phyloP scores from a whole-genome alignment of 1,139 yeast genomes.

The Saccharomycopsis crataegensis region DNA sequence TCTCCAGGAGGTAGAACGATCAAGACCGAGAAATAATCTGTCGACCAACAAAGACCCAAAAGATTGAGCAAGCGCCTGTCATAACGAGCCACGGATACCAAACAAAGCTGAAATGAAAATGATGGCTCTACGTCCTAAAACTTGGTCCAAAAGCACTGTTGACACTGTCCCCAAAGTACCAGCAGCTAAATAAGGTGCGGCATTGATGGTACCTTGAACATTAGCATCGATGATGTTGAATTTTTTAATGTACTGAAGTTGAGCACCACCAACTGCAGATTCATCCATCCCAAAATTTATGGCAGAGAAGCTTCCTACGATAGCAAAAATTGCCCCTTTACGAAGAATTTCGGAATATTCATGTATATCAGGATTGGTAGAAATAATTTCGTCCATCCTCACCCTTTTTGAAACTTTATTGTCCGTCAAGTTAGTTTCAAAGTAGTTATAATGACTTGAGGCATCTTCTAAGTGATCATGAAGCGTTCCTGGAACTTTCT shows the following conservation, averaged over 20 bases:
- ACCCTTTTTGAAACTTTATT: conserved; percentile 21
- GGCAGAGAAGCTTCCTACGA: conserved; percentile 27
- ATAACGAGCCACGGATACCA: conserved; percentile 40
- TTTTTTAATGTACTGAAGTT: conserved; percentile 36
- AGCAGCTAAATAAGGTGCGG: conserved; percentile 46
- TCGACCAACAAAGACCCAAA: conserved; percentile 49
- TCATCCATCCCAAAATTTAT: conserved; percentile 30
- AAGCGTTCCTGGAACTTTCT: background rate
- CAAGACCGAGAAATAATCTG: conserved; percentile 51
- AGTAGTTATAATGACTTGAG: conserved; percentile 1
- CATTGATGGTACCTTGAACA: conserved; percentile 43
- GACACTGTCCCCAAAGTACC: conserved; percentile 43
- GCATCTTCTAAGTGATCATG: too few species aligned
- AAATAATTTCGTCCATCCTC: conserved; percentile 1
- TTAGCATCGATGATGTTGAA: conserved; percentile 33
- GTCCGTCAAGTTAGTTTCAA: conserved; percentile 21
- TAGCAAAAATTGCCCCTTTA: conserved; percentile 25
- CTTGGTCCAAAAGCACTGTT: conserved; percentile 36
- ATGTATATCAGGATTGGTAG: conserved; percentile 17
- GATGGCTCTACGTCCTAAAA: conserved; percentile 40
- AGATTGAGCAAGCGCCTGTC: conserved; percentile 42
- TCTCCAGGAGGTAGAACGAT: conserved; percentile 51
- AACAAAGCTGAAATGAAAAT: conserved; percentile 41
- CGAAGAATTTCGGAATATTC: conserved; percentile 21
- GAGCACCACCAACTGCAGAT: conserved; percentile 48